Base-by-base conservation (phyloP, 139 green algal genomes). In the Closterium sp. region DNA sequence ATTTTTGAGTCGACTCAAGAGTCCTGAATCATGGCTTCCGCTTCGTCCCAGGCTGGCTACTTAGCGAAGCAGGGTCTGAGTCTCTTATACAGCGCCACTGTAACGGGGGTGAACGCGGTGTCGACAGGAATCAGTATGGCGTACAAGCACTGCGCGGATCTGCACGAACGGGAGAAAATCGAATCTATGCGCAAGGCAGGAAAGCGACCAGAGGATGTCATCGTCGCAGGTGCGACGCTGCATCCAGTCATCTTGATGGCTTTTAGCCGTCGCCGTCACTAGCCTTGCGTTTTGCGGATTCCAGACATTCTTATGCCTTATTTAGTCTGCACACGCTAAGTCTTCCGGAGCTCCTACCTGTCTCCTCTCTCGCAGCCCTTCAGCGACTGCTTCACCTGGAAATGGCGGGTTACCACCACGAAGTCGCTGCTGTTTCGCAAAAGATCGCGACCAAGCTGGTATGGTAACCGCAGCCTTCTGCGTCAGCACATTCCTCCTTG, bases 391-490 rank as follows among this genome's bases (percentile, higher is more conserved):
- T 43, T 85, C 64, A 91, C 89, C 89, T 91, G 4, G 25, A 31
- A 33, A 55, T 91, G 89, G 89, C 89, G 0, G 89, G 89, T n/a
- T 91, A 91, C 28, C 25, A 91, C n/a, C 89, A 91, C 84, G 89
- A 91, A 43, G 66, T 55, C 8, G 89, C 89, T 32, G 89, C 89
- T 0, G 89, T 83, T 89, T n/a, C 89, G 9, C 34, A 87, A 89
- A 91, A 91, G 38, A 33, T 31, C n/a, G 35, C 66, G 10, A 43
- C 30, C 0, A 91, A 34, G 64, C 84, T 91, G 89, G 89, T 91
- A 43, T 76, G 12, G 55, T 25, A 76, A n/a, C n/a, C n/a, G n/a
- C n/a, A n/a, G n/a, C n/a, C n/a, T n/a, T n/a, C n/a, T n/a, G n/a
- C n/a, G n/a, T n/a, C n/a, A n/a, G n/a, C n/a, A n/a, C n/a, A n/a